Base-by-base conservation (phyloP, 108 stramenopile genomes). In the Cylindrotheca closterium region DNA sequence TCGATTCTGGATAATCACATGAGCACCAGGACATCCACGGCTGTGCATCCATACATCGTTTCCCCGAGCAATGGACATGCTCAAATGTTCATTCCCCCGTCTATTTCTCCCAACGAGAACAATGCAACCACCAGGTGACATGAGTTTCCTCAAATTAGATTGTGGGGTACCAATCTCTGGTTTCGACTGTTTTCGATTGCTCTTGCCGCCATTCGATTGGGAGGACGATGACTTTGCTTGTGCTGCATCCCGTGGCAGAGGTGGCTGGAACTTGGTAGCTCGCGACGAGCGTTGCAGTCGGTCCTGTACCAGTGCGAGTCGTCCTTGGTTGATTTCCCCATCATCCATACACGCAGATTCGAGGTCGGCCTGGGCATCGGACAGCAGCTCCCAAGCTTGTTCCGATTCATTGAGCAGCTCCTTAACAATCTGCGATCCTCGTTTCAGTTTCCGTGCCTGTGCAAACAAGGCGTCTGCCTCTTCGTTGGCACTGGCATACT, bases 1-100 rank as follows among this genome's bases (percentile, higher is more conserved):
- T 46, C 90, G 67, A 33, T 80, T 74, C 31, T 80, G 79, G 29
- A 95, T 67, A 7, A 95, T 56, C 0, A 95, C 87, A 60, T 95
- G 94, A 0, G 94, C 94, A 28, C 94, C 94, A 3, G 58, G 58
- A 31, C 58, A 58, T 37, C 58, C 58, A 37, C 75, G 61, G n/a
- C 37, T 56, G 23, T 95, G 94, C 81, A 92, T 79, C 94, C 94
- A 95, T 46, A 92, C 68, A 67, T 95, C 94, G 17, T 83, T 75
- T 33, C 80, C 78, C 28, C 79, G 75, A 2, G 91, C 91, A 2
- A 84, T 68, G 42, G 72, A 68, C 55, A 95, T 81, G 37, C 79
- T 87, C 45, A 95, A 65, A 31, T 88, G 74, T 52, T 95, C 94
- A 51, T 95, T 95, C 52, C 91, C 88, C 26, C 87, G 73, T 28